These are phyloP conservation scores for Fusarium succisae DNA, from an alignment of 2,329 filamentous ascomycete genomes.

Conservation along the genomic window DNA sequence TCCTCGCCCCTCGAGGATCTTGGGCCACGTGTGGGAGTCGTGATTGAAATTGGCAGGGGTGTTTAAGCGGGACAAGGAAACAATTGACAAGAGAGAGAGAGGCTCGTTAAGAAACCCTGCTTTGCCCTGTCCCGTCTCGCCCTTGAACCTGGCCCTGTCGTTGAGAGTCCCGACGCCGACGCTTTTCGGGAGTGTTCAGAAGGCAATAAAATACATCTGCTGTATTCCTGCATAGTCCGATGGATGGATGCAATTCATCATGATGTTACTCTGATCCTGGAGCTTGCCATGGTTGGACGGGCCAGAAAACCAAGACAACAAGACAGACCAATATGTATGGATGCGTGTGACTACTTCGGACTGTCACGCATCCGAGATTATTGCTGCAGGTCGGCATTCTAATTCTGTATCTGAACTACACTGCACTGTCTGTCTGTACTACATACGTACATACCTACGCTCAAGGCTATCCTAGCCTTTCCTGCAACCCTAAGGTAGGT, in stretches of 20 bases:
- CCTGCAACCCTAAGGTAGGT: slow-evolving; percentile 15
- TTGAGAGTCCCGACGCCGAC: slow-evolving; percentile 4
- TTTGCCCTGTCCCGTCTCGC: background rate
- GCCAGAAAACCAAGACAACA: slow-evolving; percentile 1
- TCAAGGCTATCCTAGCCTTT: slow-evolving; percentile 22
- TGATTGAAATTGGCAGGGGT: slow-evolving; percentile 14
- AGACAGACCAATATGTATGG: slow-evolving; percentile 29
- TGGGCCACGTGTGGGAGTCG: slow-evolving; percentile 40
- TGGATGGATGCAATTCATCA: slow-evolving; percentile 7
- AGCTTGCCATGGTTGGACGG: slow-evolving; percentile 23
- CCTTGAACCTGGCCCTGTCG: background rate
- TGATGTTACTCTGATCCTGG: slow-evolving; percentile 30
- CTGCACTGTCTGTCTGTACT: background rate
- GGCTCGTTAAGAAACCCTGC: slow-evolving; percentile 1
- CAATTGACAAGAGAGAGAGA: slow-evolving; percentile 1
- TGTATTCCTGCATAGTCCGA: background rate
- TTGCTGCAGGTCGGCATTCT: slow-evolving; percentile 41
- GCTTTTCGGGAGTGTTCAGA: slow-evolving; percentile 14
- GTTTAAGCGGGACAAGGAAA: background rate
- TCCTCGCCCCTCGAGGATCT: slow-evolving; percentile 17
- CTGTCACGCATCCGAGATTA: slow-evolving; percentile 42
- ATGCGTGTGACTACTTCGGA: slow-evolving; percentile 41
- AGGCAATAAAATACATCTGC: background rate
- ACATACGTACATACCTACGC: background rate
- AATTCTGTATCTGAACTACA: slow-evolving; percentile 16